Evolutionary conservation across 345 rosid species (phyloP).

Genomic region (Arabidopsis arenosa): DNA sequence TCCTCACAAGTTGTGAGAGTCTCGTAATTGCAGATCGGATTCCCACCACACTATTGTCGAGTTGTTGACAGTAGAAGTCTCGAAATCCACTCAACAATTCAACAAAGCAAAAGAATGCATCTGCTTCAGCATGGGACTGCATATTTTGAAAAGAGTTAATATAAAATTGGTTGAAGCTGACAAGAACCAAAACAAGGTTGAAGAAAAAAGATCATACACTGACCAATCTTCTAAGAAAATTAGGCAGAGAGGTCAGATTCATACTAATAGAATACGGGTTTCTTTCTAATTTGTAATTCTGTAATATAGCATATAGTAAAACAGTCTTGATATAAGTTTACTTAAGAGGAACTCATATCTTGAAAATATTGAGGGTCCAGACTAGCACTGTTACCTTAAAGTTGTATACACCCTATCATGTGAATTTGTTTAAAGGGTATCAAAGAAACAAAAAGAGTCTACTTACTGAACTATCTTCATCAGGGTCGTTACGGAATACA

Average conservation of each 20-base stretch:
- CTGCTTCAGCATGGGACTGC: slow-evolving; percentile 50
- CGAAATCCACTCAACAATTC: slow-evolving; percentile 95
- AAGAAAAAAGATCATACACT: neutral
- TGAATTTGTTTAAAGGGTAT: neutral
- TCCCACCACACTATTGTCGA: slow-evolving; percentile 96
- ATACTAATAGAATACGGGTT: neutral
- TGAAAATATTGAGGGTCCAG: slow-evolving; percentile 10
- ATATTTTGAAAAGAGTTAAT: slow-evolving; percentile 36
- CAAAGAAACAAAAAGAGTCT: slow-evolving; percentile 20
- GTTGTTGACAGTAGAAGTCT: slow-evolving; percentile 96
- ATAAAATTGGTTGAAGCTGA: slow-evolving; percentile 1
- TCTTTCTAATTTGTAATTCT: neutral
- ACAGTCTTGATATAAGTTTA: neutral
- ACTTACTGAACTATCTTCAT: slow-evolving; percentile 81
- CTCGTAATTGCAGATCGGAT: slow-evolving; percentile 85
- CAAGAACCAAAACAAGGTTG: slow-evolving; percentile 12
- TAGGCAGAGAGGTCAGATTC: neutral
- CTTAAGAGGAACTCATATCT: neutral
- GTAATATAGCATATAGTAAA: neutral
- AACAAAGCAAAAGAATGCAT: slow-evolving; percentile 74
- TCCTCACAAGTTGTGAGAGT: slow-evolving; percentile 83
- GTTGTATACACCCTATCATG: slow-evolving; percentile 13
- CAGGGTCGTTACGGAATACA: slow-evolving; percentile 86
- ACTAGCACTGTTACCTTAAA: slow-evolving; percentile 10
- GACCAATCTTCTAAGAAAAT: neutral